Conservation (phyloP, 2,329 filamentous ascomycete species). For the Apiospora kogelbergensis region DNA sequence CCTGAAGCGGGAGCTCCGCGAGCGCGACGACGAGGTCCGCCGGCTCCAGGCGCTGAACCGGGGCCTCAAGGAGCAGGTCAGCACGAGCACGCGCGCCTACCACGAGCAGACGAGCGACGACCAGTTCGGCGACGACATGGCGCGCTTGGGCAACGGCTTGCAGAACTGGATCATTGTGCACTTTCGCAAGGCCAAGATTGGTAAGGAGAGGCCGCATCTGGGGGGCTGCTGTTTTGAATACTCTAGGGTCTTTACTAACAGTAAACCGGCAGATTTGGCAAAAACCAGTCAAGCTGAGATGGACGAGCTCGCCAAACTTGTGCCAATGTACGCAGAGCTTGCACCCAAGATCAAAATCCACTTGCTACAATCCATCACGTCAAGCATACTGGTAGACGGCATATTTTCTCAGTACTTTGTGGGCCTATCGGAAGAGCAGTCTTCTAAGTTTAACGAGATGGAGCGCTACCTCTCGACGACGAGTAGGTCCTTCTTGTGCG, state of each 20-base stretch:
- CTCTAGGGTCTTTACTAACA: slow-evolving; percentile 4
- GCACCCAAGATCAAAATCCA: slow-evolving; percentile 57
- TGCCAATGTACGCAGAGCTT: slow-evolving; percentile 59
- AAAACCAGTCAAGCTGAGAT: neutral
- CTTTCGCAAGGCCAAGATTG: slow-evolving; percentile 62
- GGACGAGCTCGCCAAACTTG: slow-evolving; percentile 36
- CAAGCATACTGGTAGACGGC: slow-evolving; percentile 57
- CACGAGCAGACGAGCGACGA: slow-evolving; percentile 62
- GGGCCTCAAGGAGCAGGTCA: slow-evolving; percentile 72
- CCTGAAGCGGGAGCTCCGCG: slow-evolving; percentile 44
- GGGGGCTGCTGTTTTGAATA: no score
- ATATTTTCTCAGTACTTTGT: slow-evolving; percentile 65
- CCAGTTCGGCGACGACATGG: slow-evolving; percentile 62
- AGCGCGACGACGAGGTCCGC: slow-evolving; percentile 56
- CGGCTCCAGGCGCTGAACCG: slow-evolving; percentile 59
- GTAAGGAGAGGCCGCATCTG: slow-evolving; percentile 32
- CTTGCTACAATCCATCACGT: slow-evolving; percentile 62
- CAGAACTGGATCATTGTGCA: slow-evolving; percentile 75
- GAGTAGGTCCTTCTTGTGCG: slow-evolving; percentile 31
- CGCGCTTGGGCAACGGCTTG: slow-evolving; percentile 62
- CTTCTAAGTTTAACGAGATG: slow-evolving; percentile 47
- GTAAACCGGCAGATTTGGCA: neutral
- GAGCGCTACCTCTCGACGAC: slow-evolving; percentile 46
- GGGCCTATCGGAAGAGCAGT: slow-evolving; percentile 57
- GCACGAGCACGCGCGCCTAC: slow-evolving; percentile 57